Conservation (phyloP, 176 grass and related monocot genomes). For the Ananas comosus region DNA sequence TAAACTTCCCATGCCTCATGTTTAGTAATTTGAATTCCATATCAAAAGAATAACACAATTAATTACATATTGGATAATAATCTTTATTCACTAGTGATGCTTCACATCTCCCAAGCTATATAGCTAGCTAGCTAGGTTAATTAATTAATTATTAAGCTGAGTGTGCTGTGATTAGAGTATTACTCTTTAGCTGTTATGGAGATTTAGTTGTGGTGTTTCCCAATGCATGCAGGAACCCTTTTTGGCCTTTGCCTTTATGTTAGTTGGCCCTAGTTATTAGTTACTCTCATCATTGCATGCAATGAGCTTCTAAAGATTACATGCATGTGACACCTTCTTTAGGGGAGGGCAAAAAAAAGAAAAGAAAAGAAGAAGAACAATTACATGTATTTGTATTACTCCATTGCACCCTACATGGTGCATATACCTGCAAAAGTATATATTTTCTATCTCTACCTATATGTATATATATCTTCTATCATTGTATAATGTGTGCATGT, state of each 20-base stretch:
- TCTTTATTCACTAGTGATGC: background rate
- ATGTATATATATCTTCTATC: too few species aligned
- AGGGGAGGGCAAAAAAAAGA: background rate
- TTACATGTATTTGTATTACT: background rate
- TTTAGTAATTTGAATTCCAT: too few species aligned
- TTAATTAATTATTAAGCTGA: background rate
- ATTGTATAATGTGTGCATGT: too few species aligned
- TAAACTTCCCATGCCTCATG: too few species aligned
- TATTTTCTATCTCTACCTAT: too few species aligned
- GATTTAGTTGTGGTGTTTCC: background rate
- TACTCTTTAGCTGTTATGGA: background rate
- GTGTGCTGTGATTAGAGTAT: background rate
- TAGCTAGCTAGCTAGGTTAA: background rate
- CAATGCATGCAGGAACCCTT: background rate
- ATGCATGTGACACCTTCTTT: background rate
- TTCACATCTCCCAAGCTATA: background rate
- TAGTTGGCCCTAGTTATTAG: background rate
- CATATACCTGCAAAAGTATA: too few species aligned
- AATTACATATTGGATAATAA: too few species aligned
- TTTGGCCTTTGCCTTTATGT: constrained; percentile 10
- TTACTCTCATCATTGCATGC: background rate
- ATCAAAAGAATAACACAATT: too few species aligned
- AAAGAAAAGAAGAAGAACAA: background rate
- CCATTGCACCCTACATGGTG: too few species aligned
- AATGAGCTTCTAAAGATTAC: background rate